Percentiles rank a stretch among this genome's conserved stretches.
Conservation (phyloP, 2,329 filamentous ascomycete species). For the Cordyceps cicadae region DNA sequence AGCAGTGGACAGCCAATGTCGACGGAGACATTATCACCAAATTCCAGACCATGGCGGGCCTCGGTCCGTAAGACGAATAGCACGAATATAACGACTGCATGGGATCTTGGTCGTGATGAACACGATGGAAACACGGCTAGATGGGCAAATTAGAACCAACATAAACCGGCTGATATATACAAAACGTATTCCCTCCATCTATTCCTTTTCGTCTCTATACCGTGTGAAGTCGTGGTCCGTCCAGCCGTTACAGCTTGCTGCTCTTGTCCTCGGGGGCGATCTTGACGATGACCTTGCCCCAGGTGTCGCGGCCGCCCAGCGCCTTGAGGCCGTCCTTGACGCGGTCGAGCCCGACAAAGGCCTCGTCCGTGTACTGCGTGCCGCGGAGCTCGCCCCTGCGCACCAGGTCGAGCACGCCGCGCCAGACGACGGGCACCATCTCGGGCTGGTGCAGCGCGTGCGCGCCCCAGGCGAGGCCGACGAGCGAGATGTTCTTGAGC, state of each 20-base stretch:
- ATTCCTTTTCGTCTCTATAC: background rate
- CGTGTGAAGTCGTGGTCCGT: background rate
- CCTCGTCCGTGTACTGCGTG: constrained; percentile 73
- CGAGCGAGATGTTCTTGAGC: constrained; percentile 84
- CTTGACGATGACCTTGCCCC: constrained; percentile 93
- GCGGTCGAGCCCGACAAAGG: constrained; percentile 74
- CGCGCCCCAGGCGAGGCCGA: constrained; percentile 87
- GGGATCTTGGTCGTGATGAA: background rate
- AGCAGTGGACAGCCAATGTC: constrained; percentile 64
- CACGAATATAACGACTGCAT: constrained; percentile 10
- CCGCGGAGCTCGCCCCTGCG: constrained; percentile 69
- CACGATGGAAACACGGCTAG: background rate
- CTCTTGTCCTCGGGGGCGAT: constrained; percentile 56
- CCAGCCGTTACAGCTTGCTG: constrained; percentile 41
- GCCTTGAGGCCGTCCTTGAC: constrained; percentile 69
- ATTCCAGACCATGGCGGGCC: constrained; percentile 38
- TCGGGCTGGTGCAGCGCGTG: constrained; percentile 68
- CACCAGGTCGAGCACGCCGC: constrained; percentile 71
- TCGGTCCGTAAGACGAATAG: constrained; percentile 13
- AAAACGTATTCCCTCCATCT: background rate
- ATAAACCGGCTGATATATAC: background rate
- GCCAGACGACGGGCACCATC: constrained; percentile 67
- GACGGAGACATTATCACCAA: constrained; percentile 61
- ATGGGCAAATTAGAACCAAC: background rate
- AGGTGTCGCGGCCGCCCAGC: constrained; percentile 73